Percentiles rank a stretch among this genome's conserved stretches.
These are phyloP conservation scores for Pseudozyma sp. DNA, from an alignment of 1,284 basidiomycete species.

Conservation along the genomic window DNA sequence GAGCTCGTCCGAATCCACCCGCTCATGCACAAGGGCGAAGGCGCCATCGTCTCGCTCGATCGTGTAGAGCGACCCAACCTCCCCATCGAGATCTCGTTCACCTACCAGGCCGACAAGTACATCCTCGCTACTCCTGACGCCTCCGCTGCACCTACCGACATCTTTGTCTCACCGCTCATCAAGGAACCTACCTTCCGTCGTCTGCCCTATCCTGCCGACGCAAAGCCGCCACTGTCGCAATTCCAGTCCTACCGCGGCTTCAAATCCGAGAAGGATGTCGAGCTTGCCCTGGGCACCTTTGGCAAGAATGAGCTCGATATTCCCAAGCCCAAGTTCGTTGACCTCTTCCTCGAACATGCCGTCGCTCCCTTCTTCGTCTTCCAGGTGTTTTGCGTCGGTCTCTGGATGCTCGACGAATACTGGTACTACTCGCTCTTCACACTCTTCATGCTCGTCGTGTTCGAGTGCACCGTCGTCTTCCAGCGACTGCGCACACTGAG, in stretches of 20 bases:
- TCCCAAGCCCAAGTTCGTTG: conserved; percentile 64
- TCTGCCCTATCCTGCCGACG: conserved; percentile 89
- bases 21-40: conserved; percentile 85
- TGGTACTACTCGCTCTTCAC: conserved; percentile 68
- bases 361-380: conserved; percentile 69
- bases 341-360: conserved; percentile 67
- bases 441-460: conserved; percentile 67
- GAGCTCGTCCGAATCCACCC: conserved; percentile 87
- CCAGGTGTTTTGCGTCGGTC: conserved; percentile 68
- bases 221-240: conserved; percentile 77
- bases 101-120: conserved; percentile 96
- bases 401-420: conserved; percentile 69
- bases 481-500: conserved; percentile 67
- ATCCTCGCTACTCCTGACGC: conserved; percentile 74
- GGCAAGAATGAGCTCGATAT: conserved; percentile 66
- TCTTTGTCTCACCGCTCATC: conserved; percentile 60
- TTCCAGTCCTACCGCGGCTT: conserved; percentile 76
- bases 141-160: conserved; percentile 56
- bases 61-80: conserved; percentile 68
- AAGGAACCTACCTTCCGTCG: conserved; percentile 79
- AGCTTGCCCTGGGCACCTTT: conserved; percentile 59
- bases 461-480: conserved; percentile 68
- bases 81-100: conserved; percentile 81
- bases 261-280: conserved; percentile 58
- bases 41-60: conserved; percentile 86